Conservation (phyloP, 257 asterid species). For the Pogostemon cablin region DNA sequence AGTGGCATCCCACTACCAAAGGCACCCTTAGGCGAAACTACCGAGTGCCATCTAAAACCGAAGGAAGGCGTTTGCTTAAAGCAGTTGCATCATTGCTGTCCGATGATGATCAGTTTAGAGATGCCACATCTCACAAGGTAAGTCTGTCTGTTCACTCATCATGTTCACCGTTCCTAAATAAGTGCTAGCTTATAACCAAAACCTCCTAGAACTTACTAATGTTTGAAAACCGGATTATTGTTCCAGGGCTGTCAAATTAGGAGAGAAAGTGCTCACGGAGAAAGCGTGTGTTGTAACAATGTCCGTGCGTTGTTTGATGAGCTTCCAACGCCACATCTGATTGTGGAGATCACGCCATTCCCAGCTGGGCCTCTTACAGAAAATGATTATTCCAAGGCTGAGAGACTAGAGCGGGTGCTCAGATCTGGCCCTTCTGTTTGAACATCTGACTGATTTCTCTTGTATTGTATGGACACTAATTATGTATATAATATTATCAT, state of each 20-base stretch:
- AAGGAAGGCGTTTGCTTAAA: slow-evolving; percentile 80
- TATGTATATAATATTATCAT: slow-evolving; percentile 37
- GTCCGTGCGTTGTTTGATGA: slow-evolving; percentile 94
- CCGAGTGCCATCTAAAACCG: slow-evolving; percentile 79
- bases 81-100: slow-evolving; percentile 82
- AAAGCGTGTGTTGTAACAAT: slow-evolving; percentile 90
- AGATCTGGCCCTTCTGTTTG: slow-evolving; percentile 78
- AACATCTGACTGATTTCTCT: slow-evolving; percentile 26
- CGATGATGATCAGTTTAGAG: slow-evolving; percentile 90
- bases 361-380: slow-evolving; percentile 88
- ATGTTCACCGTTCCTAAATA: neutral
- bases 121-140: slow-evolving; percentile 98
- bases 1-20: slow-evolving; percentile 98
- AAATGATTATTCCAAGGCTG: slow-evolving; percentile 83
- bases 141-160: neutral
- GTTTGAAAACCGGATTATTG: neutral
- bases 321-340: slow-evolving; percentile 91
- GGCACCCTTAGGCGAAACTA: slow-evolving; percentile 91
- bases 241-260: slow-evolving; percentile 93
- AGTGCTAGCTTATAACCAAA: neutral
- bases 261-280: slow-evolving; percentile 96
- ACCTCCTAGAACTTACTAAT: neutral
- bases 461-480: slow-evolving; percentile 23
- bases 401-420: slow-evolving; percentile 85
- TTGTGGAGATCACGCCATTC: slow-evolving; percentile 80